Evolutionary conservation across 495 filamentous ascomycete genomes (phyloP).

Genomic region (Pseudotulostoma volvatum): DNA sequence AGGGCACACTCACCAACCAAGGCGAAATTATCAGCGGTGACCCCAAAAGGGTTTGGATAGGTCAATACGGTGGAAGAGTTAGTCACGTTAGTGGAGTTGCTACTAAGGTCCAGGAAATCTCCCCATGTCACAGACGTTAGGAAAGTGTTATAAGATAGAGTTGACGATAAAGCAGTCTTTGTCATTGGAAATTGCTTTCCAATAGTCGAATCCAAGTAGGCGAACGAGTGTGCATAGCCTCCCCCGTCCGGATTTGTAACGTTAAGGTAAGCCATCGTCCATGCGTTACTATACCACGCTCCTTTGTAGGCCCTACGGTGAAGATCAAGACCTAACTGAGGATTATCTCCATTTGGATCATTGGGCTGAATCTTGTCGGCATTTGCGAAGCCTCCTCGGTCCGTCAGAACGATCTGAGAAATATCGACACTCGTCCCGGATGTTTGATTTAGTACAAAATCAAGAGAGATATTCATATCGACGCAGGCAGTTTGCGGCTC

Average conservation of each 20-base stretch:
- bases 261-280: slow-evolving; percentile 13
- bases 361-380: slow-evolving; percentile 13
- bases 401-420: slow-evolving; percentile 19
- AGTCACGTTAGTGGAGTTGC: not conserved
- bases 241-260: slow-evolving; percentile 5
- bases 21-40: slow-evolving; percentile 11
- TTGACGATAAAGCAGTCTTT: not conserved
- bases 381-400: slow-evolving; percentile 26
- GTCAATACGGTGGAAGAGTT: not conserved
- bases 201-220: slow-evolving; percentile 18
- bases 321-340: slow-evolving; percentile 18
- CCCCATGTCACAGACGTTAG: not conserved
- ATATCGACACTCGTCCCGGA: too few species aligned
- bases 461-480: slow-evolving; percentile 26
- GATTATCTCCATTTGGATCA: slow-evolving; percentile 15
- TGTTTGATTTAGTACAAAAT: slow-evolving; percentile 10
- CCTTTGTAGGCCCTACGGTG: slow-evolving; percentile 8
- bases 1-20: slow-evolving; percentile 10
- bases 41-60: slow-evolving; percentile 13
- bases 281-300: slow-evolving; percentile 25
- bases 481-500: slow-evolving; percentile 26
- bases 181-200: slow-evolving; percentile 13
- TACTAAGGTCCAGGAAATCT: not conserved
- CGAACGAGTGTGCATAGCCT: slow-evolving; percentile 6
- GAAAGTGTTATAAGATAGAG: slow-evolving; percentile 2